Evolutionary conservation across 257 asterid genomes (phyloP).

Genomic region (Primulina huaijiensis): DNA sequence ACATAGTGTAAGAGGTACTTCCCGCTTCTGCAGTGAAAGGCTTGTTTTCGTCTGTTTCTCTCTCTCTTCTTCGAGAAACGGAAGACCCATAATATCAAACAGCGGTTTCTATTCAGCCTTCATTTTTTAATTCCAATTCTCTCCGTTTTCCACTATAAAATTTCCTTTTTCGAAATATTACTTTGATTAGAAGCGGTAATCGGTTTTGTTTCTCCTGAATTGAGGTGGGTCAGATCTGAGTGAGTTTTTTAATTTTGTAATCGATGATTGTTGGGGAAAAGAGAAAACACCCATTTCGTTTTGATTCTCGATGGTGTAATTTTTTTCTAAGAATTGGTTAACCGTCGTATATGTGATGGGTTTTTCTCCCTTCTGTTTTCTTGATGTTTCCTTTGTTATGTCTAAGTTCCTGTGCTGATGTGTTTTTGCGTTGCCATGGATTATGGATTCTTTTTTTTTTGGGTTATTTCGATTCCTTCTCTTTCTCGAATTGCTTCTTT

Average conservation of each 20-base stretch:
- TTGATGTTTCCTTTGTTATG: background rate
- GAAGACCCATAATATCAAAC: conserved; percentile 14
- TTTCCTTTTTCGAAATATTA: conserved; percentile 16
- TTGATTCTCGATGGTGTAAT: background rate
- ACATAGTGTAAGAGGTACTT: conserved; percentile 15
- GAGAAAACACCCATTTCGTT: conserved; percentile 1
- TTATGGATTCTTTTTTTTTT: conserved; percentile 21
- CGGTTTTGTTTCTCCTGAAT: background rate
- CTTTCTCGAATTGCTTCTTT: background rate
- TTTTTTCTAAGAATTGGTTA: background rate
- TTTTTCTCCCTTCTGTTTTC: background rate
- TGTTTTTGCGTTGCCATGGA: background rate
- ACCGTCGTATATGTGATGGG: background rate
- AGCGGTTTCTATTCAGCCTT: conserved; percentile 43
- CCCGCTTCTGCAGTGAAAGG: conserved; percentile 49
- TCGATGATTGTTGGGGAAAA: background rate
- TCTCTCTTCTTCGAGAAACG: background rate
- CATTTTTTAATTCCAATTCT: background rate
- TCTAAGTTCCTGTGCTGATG: background rate
- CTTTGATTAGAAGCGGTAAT: background rate
- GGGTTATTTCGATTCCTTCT: conserved; percentile 7
- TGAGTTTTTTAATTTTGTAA: background rate
- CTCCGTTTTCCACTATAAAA: background rate
- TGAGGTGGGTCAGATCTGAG: conserved; percentile 6
- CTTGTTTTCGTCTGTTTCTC: conserved; percentile 6